A percentile compares a stretch with the other conserved stretches of the same genome.
phyloP scores from a whole-genome alignment of 2,329 filamentous ascomycete genomes.

The Ceratocystis variospora region DNA sequence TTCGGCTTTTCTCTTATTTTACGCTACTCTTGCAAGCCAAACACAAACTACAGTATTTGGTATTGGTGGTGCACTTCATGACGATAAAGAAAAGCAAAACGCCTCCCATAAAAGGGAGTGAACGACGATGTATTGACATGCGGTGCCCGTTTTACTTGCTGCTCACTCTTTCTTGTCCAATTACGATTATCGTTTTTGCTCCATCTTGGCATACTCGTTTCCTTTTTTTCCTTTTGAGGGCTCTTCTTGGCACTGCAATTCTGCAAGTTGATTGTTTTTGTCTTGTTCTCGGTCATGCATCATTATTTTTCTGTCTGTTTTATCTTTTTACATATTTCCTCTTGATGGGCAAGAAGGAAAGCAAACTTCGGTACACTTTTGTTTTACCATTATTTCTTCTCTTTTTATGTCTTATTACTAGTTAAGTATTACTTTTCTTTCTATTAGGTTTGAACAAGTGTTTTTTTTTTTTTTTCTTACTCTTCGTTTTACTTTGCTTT shows the following conservation, averaged over 20 bases:
- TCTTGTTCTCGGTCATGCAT: neutral
- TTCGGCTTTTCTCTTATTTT: neutral
- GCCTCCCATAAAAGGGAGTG: neutral
- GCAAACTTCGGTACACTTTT: conserved; percentile 9
- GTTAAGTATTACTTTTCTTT: conserved; percentile 13
- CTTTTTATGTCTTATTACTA: conserved; percentile 10
- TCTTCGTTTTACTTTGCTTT: no score
- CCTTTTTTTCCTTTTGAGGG: neutral
- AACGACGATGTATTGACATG: neutral
- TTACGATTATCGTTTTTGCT: neutral
- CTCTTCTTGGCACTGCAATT: neutral
- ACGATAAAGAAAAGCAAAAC: neutral
- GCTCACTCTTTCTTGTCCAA: neutral
- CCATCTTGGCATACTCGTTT: neutral
- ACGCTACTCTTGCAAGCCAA: neutral
- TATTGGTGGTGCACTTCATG: neutral
- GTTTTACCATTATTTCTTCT: conserved; percentile 7
- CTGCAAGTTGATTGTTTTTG: neutral
- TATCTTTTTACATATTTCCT: neutral
- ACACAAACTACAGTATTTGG: neutral
- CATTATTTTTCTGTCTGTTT: neutral
- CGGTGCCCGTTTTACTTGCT: neutral
- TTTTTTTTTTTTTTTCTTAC: conserved; percentile 7
- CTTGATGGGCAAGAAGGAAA: conserved; percentile 7
- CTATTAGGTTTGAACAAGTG: conserved; percentile 3